Percentiles rank a stretch among this genome's conserved stretches.
Evolutionary conservation across 768 basidiomycete species (phyloP).

Genomic region (Gymnopilus dilepis): DNA sequence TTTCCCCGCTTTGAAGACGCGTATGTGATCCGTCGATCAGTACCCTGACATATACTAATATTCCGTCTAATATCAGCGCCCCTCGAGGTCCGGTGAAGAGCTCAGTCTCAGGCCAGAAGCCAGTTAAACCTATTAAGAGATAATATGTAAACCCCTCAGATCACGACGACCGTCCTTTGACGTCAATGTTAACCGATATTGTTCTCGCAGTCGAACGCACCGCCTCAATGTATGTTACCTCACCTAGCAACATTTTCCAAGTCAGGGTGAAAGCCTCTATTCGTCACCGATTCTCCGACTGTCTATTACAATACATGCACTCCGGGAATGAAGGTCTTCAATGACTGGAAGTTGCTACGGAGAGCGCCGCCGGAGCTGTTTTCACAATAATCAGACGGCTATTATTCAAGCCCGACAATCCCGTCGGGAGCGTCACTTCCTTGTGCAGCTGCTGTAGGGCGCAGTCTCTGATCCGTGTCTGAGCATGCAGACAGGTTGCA

Average conservation of each 20-base stretch:
- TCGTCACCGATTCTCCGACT: background rate
- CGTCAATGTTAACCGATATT: background rate
- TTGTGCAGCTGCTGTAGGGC: too few species aligned
- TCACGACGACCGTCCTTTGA: background rate
- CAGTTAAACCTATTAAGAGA: slow-evolving; percentile 4
- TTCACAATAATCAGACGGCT: background rate
- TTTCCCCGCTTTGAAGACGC: slow-evolving; percentile 22
- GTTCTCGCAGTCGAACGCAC: background rate
- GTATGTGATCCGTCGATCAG: slow-evolving; percentile 6
- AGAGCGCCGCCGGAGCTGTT: background rate
- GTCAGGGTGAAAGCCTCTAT: background rate
- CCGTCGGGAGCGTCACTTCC: too few species aligned
- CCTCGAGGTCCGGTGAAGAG: slow-evolving; percentile 17
- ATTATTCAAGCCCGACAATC: background rate
- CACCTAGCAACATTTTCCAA: background rate
- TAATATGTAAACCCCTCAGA: background rate
- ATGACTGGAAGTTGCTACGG: too few species aligned
- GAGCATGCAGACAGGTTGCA: too few species aligned
- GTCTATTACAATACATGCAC: too few species aligned
- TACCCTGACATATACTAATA: background rate
- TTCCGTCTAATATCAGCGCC: slow-evolving; percentile 1
- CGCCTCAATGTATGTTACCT: background rate
- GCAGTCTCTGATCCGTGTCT: too few species aligned
- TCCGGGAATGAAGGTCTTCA: too few species aligned
- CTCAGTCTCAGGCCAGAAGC: slow-evolving; percentile 20